Evolutionary conservation across 129 eudicot species (phyloP), one percentile per base, ranked within the genome.

Genomic region (Helianthus tuberosus): DNA sequence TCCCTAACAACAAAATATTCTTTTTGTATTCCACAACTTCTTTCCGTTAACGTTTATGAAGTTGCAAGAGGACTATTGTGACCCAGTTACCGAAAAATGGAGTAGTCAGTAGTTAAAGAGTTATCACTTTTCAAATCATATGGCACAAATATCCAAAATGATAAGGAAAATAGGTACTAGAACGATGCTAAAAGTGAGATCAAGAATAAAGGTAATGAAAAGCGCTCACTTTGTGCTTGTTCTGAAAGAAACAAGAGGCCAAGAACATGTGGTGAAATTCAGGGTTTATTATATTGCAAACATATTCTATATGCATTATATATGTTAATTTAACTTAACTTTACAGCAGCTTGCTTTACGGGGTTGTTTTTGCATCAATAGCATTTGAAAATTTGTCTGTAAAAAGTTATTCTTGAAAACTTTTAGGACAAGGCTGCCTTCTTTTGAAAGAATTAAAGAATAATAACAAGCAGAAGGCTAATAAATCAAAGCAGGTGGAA

Each of bases 401-500:
- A 11, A 66, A 66, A 66, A 66, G 71, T 44, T 32, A 66, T 43
- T 44, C 32, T 66, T 66, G 71, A 41, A 43, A 43, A 66, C 71
- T 66, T 64, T 64, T 41, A 41, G 51, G 69, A 64, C 16, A 66
- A 66, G 71, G 71, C 71, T 66, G 71, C 52, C 36, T 44, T 66
- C 17, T 16, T 44, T 66, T 43, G 53, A 66, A 66, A 16, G 38
- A 66, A 66, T 16, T 66, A 43, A 41, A 16, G 47, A 41, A 66
- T 66, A 20, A 17, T n/a, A 41, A 41, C 13, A 17, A 35, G 46
- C 53, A 41, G 65, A 39, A 59, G 16, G 32, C 41, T 2, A 59
- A 59, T 59, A 59, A 27, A 23, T 55, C 62, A 55, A 51, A 55
- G 35, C 62, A 55, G 25, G 47, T 61, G 66, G 68, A 27, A 63